Conservation (phyloP, 2,329 filamentous ascomycete species). For the Neofusicoccum kwambonambiense region DNA sequence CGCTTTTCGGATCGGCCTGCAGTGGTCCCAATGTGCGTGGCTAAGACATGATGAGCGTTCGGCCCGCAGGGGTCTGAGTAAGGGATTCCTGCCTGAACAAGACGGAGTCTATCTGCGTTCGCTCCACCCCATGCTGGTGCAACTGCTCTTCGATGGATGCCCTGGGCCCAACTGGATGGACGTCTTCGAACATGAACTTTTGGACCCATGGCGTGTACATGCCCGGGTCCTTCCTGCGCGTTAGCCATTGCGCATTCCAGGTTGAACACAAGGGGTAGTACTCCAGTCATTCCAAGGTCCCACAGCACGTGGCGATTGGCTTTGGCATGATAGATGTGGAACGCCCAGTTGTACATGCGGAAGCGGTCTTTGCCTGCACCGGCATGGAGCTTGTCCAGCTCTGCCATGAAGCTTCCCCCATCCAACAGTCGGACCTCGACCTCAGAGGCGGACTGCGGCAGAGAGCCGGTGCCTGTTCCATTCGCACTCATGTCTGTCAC, state of each 20-base stretch:
- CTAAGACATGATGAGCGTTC: slow-evolving; percentile 18
- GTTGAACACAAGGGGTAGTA: slow-evolving; percentile 20
- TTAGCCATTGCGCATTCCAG: background rate
- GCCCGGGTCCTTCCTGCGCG: slow-evolving; percentile 26
- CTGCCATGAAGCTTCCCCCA: slow-evolving; percentile 34
- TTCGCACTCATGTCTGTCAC: too few species aligned
- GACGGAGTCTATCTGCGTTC: background rate
- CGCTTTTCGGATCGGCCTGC: slow-evolving; percentile 28
- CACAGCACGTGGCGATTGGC: slow-evolving; percentile 29
- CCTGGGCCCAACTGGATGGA: slow-evolving; percentile 31
- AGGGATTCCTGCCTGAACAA: background rate
- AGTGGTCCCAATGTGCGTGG: slow-evolving; percentile 36
- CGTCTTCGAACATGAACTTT: slow-evolving; percentile 28
- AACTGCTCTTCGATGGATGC: slow-evolving; percentile 31
- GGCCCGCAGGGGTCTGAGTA: background rate
- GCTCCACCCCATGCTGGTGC: slow-evolving; percentile 21
- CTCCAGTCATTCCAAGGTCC: slow-evolving; percentile 34
- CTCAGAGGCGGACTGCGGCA: slow-evolving; percentile 25
- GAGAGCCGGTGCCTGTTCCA: background rate
- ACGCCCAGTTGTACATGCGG: slow-evolving; percentile 38
- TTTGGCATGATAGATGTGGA: slow-evolving; percentile 27
- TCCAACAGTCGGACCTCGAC: slow-evolving; percentile 31
- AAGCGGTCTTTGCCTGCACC: slow-evolving; percentile 27
- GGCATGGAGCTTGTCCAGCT: slow-evolving; percentile 30
- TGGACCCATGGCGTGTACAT: slow-evolving; percentile 36